phyloP scores from a whole-genome alignment of 176 grass and related monocot species.

The Oropetium thomaeum region DNA sequence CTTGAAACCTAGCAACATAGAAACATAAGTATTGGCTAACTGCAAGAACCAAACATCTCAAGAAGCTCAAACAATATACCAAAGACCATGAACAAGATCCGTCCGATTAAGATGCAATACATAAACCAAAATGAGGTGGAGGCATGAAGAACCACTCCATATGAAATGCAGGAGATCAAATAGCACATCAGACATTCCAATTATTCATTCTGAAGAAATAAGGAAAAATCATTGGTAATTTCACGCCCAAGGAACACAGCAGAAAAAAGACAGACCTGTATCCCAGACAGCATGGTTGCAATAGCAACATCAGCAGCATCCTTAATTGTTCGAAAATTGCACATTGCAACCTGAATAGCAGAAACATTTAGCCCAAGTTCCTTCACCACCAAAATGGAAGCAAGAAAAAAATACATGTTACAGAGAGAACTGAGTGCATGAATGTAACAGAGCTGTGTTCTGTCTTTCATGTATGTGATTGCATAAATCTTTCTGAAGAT shows the following conservation, averaged over 20 bases:
- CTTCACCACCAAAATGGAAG: constrained; percentile 23
- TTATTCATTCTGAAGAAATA: neutral
- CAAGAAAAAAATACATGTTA: neutral
- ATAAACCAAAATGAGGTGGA: neutral
- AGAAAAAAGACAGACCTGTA: constrained; percentile 70
- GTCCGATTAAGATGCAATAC: neutral
- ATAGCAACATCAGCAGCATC: constrained; percentile 99
- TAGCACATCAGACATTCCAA: neutral
- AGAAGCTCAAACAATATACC: constrained; percentile 1
- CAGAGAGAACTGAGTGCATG: neutral
- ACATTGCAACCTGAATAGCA: constrained; percentile 84
- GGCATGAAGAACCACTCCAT: neutral
- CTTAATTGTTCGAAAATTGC: constrained; percentile 90
- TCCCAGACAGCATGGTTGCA: constrained; percentile 96
- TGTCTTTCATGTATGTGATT: neutral
- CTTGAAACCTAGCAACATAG: constrained; percentile 72
- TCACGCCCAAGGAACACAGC: neutral
- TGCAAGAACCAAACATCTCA: constrained; percentile 3
- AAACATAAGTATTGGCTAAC: constrained; percentile 21
- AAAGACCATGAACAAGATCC: neutral
- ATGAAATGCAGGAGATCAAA: constrained; percentile 8
- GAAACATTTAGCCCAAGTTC: constrained; percentile 14
- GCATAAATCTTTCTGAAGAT: constrained; percentile 22
- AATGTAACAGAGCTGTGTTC: neutral
- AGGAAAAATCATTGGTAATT: too few relatives aligned